Percentiles rank a stretch among this genome's conserved stretches.
Conservation (phyloP, 768 basidiomycete species). For the Favolaschia claudopus region DNA sequence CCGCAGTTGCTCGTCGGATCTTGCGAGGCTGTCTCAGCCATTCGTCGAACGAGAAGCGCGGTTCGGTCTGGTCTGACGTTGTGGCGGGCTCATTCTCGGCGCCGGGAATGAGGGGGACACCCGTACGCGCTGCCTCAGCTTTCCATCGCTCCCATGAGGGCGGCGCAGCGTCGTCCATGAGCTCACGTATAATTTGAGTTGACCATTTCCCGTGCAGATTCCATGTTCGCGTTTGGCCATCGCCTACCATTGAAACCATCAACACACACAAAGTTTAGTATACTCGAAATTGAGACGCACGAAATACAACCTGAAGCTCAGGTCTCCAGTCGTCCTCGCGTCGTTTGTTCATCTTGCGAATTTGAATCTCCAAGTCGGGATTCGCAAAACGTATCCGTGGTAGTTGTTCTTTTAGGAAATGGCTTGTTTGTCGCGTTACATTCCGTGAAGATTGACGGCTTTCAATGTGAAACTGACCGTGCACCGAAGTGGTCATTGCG, state of each 20-base stretch:
- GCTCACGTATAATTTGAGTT: constrained; percentile 67
- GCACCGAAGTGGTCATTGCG: constrained; percentile 80
- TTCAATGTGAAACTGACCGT: constrained; percentile 48
- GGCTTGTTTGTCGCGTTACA: constrained; percentile 55
- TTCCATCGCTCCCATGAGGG: constrained; percentile 25
- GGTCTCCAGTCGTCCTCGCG: constrained; percentile 65
- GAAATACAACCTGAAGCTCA: constrained; percentile 65
- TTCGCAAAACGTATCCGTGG: constrained; percentile 83
- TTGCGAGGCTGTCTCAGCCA: constrained; percentile 16
- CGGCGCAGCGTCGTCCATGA: constrained; percentile 70
- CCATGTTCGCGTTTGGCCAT: constrained; percentile 57
- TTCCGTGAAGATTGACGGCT: not conserved
- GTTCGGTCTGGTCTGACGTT: constrained; percentile 1
- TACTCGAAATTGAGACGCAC: constrained; percentile 50
- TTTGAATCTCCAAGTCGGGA: constrained; percentile 66
- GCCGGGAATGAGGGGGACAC: constrained; percentile 18
- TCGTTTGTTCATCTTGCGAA: constrained; percentile 62
- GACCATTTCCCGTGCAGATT: constrained; percentile 76
- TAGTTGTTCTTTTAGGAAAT: constrained; percentile 82
- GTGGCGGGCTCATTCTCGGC: constrained; percentile 6
- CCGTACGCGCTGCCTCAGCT: constrained; percentile 15
- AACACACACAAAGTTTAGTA: not conserved
- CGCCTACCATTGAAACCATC: constrained; percentile 41
- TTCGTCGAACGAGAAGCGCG: constrained; percentile 12
- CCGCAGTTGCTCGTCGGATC: too few species aligned